These are phyloP conservation scores for Exidia glandulosa DNA, from an alignment of 768 basidiomycete species.

Conservation along the genomic window DNA sequence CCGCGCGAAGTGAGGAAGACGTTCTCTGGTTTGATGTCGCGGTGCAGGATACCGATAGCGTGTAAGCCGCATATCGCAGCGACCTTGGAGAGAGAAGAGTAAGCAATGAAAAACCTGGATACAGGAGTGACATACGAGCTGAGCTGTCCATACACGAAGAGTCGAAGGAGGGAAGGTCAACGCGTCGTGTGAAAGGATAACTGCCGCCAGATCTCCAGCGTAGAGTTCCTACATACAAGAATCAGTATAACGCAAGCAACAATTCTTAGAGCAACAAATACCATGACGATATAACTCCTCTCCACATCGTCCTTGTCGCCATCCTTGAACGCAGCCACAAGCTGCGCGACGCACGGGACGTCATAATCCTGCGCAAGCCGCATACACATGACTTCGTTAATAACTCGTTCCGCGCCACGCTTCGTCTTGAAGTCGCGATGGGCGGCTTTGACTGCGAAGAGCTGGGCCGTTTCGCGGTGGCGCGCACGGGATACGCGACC, in stretches of 20 bases:
- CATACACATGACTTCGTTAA: neutral
- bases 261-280: neutral
- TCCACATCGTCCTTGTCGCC: neutral
- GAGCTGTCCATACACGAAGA: neutral
- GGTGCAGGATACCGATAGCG: conserved; percentile 31
- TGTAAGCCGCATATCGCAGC: conserved; percentile 17
- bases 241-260: neutral
- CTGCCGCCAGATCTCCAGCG: neutral
- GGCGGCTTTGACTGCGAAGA: neutral
- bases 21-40: conserved; percentile 40
- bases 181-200: neutral
- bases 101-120: neutral
- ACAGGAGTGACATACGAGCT: neutral
- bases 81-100: neutral
- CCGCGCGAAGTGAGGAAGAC: conserved; percentile 9
- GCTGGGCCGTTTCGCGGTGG: neutral
- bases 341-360: neutral
- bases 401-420: neutral
- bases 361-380: neutral
- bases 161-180: neutral
- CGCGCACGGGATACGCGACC: neutral
- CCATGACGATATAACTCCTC: neutral
- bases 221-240: neutral
- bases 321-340: neutral
- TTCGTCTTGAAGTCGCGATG: too few species aligned